phyloP scores from a whole-genome alignment of 176 grass and related monocot genomes.

The Hordeum marinum region DNA sequence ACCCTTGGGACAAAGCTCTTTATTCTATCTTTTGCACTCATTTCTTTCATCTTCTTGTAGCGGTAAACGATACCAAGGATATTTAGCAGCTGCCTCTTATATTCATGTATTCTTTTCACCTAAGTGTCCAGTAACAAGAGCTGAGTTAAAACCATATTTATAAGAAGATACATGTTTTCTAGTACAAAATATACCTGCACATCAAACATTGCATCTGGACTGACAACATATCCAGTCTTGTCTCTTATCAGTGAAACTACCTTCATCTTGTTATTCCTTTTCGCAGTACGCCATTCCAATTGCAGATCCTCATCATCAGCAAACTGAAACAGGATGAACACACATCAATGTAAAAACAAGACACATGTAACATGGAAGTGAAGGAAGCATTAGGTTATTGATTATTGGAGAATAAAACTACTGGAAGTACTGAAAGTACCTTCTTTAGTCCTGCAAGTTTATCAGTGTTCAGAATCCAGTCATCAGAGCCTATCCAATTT shows the following conservation, averaged over 20 bases:
- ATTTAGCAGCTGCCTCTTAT: constrained; percentile 91
- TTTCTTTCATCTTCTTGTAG: constrained; percentile 99
- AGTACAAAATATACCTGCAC: constrained; percentile 74
- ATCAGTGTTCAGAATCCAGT: constrained; percentile 90
- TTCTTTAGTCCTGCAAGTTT: constrained; percentile 73
- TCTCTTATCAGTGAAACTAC: constrained; percentile 83
- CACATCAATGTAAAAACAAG: constrained; percentile 11
- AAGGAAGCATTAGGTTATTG: not conserved
- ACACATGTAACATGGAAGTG: not conserved
- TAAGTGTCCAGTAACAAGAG: constrained; percentile 41
- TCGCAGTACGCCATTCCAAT: constrained; percentile 72
- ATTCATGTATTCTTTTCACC: constrained; percentile 99
- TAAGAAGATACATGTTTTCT: not conserved
- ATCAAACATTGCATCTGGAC: constrained; percentile 96
- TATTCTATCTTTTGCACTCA: constrained; percentile 65
- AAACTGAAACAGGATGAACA: constrained; percentile 53
- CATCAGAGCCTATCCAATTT: constrained; percentile 91
- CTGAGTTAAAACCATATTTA: constrained; percentile 5
- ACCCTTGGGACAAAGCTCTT: constrained; percentile 81
- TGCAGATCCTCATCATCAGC: constrained; percentile 82
- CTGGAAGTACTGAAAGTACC: constrained; percentile 42
- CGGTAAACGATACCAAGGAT: constrained; percentile 96
- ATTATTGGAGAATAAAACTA: not conserved
- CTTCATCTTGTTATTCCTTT: constrained; percentile 79
- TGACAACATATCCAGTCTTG: constrained; percentile 94